phyloP scores from a whole-genome alignment of 1,284 basidiomycete genomes.

The Pseudozyma tsukubaensis region DNA sequence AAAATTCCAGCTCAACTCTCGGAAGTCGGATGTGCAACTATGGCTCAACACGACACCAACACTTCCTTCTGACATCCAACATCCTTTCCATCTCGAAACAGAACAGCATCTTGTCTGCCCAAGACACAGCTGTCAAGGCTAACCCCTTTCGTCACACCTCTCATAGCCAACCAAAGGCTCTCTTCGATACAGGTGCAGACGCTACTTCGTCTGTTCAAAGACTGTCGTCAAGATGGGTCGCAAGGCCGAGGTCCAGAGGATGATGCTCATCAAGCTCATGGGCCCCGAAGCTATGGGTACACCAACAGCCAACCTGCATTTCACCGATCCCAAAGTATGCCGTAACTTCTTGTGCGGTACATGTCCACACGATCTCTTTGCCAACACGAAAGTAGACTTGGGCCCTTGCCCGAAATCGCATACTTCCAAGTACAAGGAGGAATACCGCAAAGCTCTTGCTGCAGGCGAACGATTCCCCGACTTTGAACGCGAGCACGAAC shows the following conservation, averaged over 20 bases:
- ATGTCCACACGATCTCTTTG: slow-evolving; percentile 96
- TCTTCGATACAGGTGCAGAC: slow-evolving; percentile 6
- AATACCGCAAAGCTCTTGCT: slow-evolving; percentile 83
- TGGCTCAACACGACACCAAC: not conserved
- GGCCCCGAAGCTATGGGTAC: slow-evolving; percentile 66
- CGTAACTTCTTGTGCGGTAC: slow-evolving; percentile 97
- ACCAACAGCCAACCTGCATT: slow-evolving; percentile 76
- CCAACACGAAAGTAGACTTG: slow-evolving; percentile 99
- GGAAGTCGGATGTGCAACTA: slow-evolving; percentile 16
- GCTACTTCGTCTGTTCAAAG: slow-evolving; percentile 6
- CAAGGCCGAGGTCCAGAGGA: slow-evolving; percentile 83
- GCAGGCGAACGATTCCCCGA: slow-evolving; percentile 71
- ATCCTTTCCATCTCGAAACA: not conserved
- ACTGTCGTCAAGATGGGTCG: slow-evolving; percentile 57
- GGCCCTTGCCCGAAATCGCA: slow-evolving; percentile 98
- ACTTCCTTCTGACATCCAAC: not conserved
- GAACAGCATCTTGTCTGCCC: not conserved
- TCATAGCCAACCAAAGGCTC: not conserved
- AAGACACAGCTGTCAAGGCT: not conserved
- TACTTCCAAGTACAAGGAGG: slow-evolving; percentile 90
- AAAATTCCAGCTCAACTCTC: slow-evolving; percentile 24
- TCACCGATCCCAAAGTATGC: slow-evolving; percentile 99
- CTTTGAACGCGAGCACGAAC: slow-evolving; percentile 76
- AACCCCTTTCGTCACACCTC: not conserved
- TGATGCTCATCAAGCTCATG: slow-evolving; percentile 80